Evolutionary conservation across 2,329 filamentous ascomycete genomes (phyloP).

Genomic region (Fusarium secorum): DNA sequence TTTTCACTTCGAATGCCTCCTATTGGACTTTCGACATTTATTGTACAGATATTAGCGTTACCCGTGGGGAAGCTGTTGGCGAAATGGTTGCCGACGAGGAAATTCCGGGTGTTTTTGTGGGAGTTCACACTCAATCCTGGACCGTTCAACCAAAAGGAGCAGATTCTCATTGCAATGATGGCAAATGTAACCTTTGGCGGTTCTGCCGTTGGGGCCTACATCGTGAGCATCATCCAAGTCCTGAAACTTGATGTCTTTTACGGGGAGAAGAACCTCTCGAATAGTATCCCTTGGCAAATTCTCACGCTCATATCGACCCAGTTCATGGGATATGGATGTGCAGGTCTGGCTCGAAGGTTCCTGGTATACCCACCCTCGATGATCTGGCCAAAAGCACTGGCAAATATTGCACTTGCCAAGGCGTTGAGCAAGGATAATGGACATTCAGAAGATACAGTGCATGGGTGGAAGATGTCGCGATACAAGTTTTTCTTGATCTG

Average conservation of each 20-base stretch:
- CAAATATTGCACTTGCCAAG: constrained; percentile 54
- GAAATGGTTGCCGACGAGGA: constrained; percentile 17
- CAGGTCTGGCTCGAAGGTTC: constrained; percentile 56
- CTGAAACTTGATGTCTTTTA: constrained; percentile 56
- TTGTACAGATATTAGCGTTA: constrained; percentile 52
- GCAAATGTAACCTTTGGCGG: constrained; percentile 57
- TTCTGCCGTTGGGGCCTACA: constrained; percentile 50
- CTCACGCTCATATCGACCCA: constrained; percentile 57
- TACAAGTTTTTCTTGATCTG: constrained; percentile 54
- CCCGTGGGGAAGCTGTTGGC: constrained; percentile 50
- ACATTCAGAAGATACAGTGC: constrained; percentile 29
- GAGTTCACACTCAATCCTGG: constrained; percentile 55
- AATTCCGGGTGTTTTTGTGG: not conserved
- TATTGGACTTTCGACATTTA: constrained; percentile 51
- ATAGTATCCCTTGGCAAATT: constrained; percentile 55
- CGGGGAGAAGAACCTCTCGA: constrained; percentile 48
- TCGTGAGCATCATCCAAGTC: constrained; percentile 55
- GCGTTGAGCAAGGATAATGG: constrained; percentile 30
- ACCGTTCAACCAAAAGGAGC: constrained; percentile 62
- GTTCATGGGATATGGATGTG: constrained; percentile 61
- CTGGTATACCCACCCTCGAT: constrained; percentile 58
- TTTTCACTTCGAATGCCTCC: constrained; percentile 53
- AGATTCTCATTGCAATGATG: constrained; percentile 63
- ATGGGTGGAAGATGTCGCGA: constrained; percentile 37
- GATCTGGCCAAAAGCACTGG: constrained; percentile 60